Percentiles rank a stretch among this genome's conserved stretches.
phyloP scores from a whole-genome alignment of 1,139 yeast species.

The Suhomyces wounanorum region DNA sequence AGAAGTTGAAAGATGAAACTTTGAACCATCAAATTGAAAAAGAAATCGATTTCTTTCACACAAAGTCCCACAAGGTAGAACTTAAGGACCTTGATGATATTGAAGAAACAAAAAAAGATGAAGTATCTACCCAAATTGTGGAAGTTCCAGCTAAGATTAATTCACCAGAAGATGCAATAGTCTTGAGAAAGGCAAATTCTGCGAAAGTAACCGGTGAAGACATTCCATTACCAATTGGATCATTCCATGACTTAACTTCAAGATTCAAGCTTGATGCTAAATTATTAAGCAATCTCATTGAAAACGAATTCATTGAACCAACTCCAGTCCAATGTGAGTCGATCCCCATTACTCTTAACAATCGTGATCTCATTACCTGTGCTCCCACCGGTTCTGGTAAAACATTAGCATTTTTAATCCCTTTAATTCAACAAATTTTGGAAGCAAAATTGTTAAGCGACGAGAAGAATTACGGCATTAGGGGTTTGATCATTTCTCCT shows the following conservation, averaged over 20 bases:
- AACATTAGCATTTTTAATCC: conserved; percentile 84
- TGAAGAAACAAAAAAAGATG: conserved; percentile 15
- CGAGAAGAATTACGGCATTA: conserved; percentile 48
- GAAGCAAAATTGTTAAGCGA: conserved; percentile 23
- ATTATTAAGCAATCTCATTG: conserved; percentile 64
- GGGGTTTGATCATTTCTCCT: conserved; percentile 86
- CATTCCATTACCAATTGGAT: conserved; percentile 83
- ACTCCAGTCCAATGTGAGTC: conserved; percentile 91
- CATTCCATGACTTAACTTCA: conserved; percentile 74
- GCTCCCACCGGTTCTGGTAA: conserved; percentile 97
- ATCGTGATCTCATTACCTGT: conserved; percentile 78
- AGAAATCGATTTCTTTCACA: conserved; percentile 73
- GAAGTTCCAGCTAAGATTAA: conserved; percentile 50
- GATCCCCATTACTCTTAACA: conserved; percentile 65
- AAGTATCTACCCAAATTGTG: conserved; percentile 13
- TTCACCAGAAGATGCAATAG: conserved; percentile 56
- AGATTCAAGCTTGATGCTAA: conserved; percentile 68
- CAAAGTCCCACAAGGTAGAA: conserved; percentile 40
- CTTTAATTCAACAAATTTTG: conserved; percentile 63
- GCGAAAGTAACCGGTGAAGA: conserved; percentile 77
- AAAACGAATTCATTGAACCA: conserved; percentile 76
- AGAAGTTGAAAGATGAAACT: conserved; percentile 37
- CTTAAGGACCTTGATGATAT: conserved; percentile 25
- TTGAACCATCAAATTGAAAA: conserved; percentile 51
- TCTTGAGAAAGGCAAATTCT: conserved; percentile 54